Evolutionary conservation across 495 filamentous ascomycete genomes (phyloP).

Genomic region (Thermothielavioides terrestris): DNA sequence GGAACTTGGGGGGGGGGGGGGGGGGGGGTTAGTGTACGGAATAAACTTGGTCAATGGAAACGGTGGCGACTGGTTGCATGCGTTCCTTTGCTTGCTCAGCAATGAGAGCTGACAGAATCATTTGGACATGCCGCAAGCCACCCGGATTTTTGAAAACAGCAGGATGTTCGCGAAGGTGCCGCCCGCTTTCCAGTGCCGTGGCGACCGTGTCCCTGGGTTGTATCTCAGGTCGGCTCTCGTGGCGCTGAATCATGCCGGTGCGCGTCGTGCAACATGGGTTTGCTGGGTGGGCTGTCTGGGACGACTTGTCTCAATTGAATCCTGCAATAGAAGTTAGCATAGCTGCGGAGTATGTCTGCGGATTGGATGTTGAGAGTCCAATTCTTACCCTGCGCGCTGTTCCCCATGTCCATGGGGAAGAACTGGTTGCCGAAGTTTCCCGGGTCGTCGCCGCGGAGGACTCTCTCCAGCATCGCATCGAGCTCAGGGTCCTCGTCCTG

Average conservation of each 20-base stretch:
- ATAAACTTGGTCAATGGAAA: background rate
- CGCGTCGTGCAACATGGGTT: background rate
- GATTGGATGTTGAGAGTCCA: background rate
- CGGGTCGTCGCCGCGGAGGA: background rate
- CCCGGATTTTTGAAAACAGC: background rate
- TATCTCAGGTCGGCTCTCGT: background rate
- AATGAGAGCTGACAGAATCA: background rate
- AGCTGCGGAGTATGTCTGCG: background rate
- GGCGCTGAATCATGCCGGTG: background rate
- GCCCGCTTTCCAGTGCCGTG: too few relatives aligned
- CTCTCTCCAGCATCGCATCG: constrained; percentile 5
- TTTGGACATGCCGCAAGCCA: background rate
- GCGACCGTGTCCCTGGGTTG: too few relatives aligned
- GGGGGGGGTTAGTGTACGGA: background rate
- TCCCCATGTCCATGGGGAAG: constrained; percentile 1
- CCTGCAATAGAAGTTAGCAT: background rate
- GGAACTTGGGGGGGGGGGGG: too few relatives aligned
- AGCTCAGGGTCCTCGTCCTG: constrained; percentile 6
- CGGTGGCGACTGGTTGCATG: background rate
- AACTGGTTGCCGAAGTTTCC: background rate
- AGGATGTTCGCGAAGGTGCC: background rate
- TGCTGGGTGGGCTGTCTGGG: too few relatives aligned
- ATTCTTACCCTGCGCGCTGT: constrained; percentile 1
- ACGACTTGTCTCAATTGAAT: background rate
- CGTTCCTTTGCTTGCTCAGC: background rate